Base-by-base conservation (phyloP, 1,139 yeast species). In the Tardiomyces blankii region DNA sequence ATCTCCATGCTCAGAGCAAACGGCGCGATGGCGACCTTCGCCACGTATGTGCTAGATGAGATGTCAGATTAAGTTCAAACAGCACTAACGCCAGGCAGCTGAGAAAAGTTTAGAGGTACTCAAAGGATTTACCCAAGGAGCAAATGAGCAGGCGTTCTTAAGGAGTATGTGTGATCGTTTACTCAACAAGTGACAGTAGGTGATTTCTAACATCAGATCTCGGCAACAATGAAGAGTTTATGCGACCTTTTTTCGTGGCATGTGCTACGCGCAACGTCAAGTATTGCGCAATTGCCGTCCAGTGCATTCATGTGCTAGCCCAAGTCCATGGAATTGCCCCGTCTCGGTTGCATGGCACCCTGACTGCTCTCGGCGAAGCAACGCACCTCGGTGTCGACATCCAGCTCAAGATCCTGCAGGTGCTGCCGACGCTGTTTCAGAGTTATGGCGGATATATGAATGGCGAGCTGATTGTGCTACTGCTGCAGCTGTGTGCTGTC, bases 341-440 rank as follows among this genome's bases (percentile, higher is more conserved):
- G 1, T 65, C 68, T 1, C 73, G 77, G 47, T 62, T 85, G 25
- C 69, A 69, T 25, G 69, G 73, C 6, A 70, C 88, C 5, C 65
- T 89, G 30, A 80, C 76, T 35, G 80, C 91, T 0, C 69, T 89
- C 38, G 67, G 70, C 39, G 93, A 84, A 48, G 86, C 95, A 0
- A 75, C 93, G 0, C 81, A 79, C 56, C 67, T 84, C 39, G 86
- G 93, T 0, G 72, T 77, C 30, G 97, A 91, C 44, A 82, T 86
- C 42, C 96, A 89, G 62, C 71, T 91, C 50, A 82, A 88, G 56
- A 82, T 88, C n/a, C 67, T 91, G 35, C 98, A 91, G 65, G 72
- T 87, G 28, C 69, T 89, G 30, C 96, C 96, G 0, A 71, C 81
- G 2, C 66, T 89, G 38, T 76, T 82, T 61, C 85, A 80, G 56